phyloP scores from a whole-genome alignment of 495 filamentous ascomycete genomes.

The Aspergillus conjunctus region DNA sequence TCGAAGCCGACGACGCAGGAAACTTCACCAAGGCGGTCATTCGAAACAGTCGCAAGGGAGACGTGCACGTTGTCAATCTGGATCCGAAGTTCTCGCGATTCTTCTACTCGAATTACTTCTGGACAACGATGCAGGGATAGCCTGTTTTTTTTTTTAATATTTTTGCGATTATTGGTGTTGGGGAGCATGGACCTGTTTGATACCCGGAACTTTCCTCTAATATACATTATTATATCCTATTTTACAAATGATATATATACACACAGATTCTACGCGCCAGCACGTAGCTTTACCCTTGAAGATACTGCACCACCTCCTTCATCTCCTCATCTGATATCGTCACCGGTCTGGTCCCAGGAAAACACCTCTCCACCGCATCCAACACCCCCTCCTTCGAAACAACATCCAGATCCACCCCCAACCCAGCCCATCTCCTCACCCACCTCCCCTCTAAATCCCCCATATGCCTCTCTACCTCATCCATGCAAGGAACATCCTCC shows the following conservation, averaged over 20 bases:
- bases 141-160: background rate
- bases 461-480: constrained; percentile 37
- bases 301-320: constrained; percentile 24
- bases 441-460: constrained; percentile 32
- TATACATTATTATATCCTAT: constrained; percentile 1
- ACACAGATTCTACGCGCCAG: background rate
- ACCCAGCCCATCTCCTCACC: constrained; percentile 36
- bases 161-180: background rate
- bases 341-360: constrained; percentile 30
- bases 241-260: background rate
- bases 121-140: constrained; percentile 72
- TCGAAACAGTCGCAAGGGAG: constrained; percentile 81
- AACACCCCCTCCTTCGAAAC: constrained; percentile 32
- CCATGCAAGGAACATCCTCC: constrained; percentile 47
- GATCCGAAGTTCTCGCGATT: constrained; percentile 87
- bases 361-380: constrained; percentile 36
- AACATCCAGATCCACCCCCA: constrained; percentile 19
- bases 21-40: constrained; percentile 86
- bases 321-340: constrained; percentile 32
- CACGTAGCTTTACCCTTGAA: constrained; percentile 8
- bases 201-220: background rate
- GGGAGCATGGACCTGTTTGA: background rate
- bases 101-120: constrained; percentile 97
- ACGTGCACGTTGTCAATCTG: constrained; percentile 93
- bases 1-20: constrained; percentile 78